Evolutionary conservation across 768 basidiomycete species (phyloP), one percentile per base, ranked within the genome.

Genomic region (Solioccasus polychromus): DNA sequence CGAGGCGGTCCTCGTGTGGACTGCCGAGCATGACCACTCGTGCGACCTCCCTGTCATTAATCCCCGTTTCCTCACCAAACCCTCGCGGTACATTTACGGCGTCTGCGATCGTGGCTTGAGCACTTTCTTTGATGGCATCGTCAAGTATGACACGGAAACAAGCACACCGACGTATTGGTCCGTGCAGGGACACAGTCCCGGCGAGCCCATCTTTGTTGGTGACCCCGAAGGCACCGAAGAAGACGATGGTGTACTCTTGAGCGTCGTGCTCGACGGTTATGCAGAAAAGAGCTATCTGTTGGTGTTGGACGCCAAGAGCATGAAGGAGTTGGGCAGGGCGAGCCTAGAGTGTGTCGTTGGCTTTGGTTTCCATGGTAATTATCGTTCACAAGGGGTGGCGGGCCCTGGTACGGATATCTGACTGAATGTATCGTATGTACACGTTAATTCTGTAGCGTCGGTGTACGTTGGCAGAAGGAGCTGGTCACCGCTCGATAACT

Each of bases 161-260:
- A 47, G 47, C n/a, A 45, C 29, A 18, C 47, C 60, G 10, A 57
- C 43, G 8, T 51, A 59, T 22, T 69, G 69, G 68, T 55, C 46
- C 8, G 43, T 52, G 1, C 41, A 59, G 8, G 63, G 60, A 22
- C 62, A 67, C 32, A 68, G 42, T 9, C 63, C 69, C 5, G 60
- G 68, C 12, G 69, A 71, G 50, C 64, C 71, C 15, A 66, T 72
- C 31, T 72, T 71, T 25, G 58, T 70, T 10, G 40, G 59, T 1
- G 36, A 63, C n/a, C 68, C 70, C 0, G 35, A 60, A 17, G 58
- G 54, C 15, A 49, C 45, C 0, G 48, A 40, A 1, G 70, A 71
- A 36, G 71, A 71, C 39, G 68, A 64, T 10, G 70, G 71, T 0
- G 68, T 71, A 3, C 52, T 71, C 19, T 41, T 72, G 41, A 67